Base-by-base conservation (phyloP, 192 early-diverging fungal genomes). In the Chytriomyces sp. region DNA sequence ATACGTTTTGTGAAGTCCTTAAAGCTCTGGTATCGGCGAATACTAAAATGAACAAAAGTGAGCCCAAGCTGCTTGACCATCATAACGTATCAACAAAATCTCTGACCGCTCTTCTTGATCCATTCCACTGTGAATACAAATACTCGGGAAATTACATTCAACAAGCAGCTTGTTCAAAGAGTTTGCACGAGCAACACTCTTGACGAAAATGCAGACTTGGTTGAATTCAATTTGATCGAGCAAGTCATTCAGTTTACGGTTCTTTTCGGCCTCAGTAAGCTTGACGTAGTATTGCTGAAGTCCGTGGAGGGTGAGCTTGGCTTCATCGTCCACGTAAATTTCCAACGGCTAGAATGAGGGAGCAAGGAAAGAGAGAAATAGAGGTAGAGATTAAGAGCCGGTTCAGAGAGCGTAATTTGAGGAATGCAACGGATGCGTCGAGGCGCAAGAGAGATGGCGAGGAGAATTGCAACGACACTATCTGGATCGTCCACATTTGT, bases 181-280 rank as follows among this genome's bases (percentile, higher is more conserved):
- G 65, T 91, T 93, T 28, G 97, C 97, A 64, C 97, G 92, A 60
- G 83, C 81, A 18, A 96, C 93, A 4, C 93, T 94, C 85, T 93
- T 95, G 49, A 98, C 97, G 85, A 98, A 98, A 63, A 98, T 96
- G 74, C 92, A 93, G 53, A 96, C 96, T 86, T 98, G 97, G 87
- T 98, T 98, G 88, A 98, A 98, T 83, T 98, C 96, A 69, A 98
- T 89, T 24, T 89, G 88, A 78, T 98, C 97, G 49, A 98, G 86
- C 3, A 98, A 84, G 69, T 97, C 93, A 82, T 92, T 95, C 18
- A 98, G 85, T 86, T 96, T 94, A 60, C 93, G 90, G 89, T 96
- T 98, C 91, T 98, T 98, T 78, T 89, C 91, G 26, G 78, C 81
- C 86, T 97, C 95, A 6, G 82, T 78, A 63, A 98, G 85, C 74